Conservation (phyloP, 495 filamentous ascomycete genomes). For the Poronia punctata region DNA sequence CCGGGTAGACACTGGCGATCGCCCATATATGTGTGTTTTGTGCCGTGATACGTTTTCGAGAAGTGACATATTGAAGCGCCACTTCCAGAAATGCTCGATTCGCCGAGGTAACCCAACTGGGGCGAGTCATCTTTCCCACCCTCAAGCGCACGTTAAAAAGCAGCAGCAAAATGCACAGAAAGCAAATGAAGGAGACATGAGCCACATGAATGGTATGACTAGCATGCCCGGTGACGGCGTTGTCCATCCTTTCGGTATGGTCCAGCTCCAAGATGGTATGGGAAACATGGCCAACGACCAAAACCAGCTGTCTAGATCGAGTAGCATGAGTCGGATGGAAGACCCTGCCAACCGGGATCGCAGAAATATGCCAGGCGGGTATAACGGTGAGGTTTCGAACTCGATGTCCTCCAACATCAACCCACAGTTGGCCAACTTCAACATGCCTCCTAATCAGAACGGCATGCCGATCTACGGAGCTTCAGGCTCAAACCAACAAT, state of each 20-base stretch:
- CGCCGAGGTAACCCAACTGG: constrained; percentile 91
- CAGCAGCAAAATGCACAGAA: constrained; percentile 56
- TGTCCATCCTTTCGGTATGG: constrained; percentile 43
- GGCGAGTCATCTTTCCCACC: constrained; percentile 83
- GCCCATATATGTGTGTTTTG: constrained; percentile 92
- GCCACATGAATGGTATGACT: constrained; percentile 47
- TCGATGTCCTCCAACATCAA: constrained; percentile 50
- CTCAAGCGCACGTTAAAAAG: constrained; percentile 81
- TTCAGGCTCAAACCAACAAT: constrained; percentile 36
- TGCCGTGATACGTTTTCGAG: constrained; percentile 98
- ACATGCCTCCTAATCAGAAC: constrained; percentile 44
- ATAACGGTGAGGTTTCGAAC: constrained; percentile 44
- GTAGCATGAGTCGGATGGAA: constrained; percentile 50
- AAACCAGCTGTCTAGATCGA: constrained; percentile 50
- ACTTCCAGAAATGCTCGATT: constrained; percentile 97
- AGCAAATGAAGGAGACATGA: constrained; percentile 41
- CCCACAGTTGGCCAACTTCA: constrained; percentile 50
- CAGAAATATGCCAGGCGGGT: constrained; percentile 45
- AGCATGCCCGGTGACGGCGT: constrained; percentile 44
- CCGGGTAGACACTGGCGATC: constrained; percentile 81
- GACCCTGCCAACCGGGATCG: constrained; percentile 43
- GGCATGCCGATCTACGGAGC: constrained; percentile 46
- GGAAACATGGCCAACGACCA: constrained; percentile 45
- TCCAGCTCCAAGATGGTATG: constrained; percentile 41
- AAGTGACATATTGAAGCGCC: constrained; percentile 95